Evolutionary conservation across 129 eudicot genomes (phyloP).

Genomic region (Artemisia argyi): DNA sequence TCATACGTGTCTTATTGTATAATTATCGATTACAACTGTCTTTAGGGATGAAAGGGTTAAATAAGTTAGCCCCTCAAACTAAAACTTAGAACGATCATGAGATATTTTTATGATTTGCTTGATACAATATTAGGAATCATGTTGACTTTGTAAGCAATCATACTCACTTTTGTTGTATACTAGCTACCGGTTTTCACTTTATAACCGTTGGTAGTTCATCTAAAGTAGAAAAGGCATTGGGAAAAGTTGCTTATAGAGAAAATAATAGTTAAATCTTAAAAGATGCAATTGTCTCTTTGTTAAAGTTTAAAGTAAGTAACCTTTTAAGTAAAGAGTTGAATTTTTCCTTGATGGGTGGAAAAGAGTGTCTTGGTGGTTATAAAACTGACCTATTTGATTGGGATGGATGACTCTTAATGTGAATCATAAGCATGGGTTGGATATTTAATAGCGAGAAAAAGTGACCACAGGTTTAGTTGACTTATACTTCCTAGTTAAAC

Average conservation of each 20-base stretch:
- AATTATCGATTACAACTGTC: no score
- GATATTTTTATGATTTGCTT: no score
- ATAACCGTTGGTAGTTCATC: no score
- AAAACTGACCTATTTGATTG: constrained; percentile 12
- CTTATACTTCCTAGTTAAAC: background rate
- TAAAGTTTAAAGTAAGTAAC: constrained; percentile 24
- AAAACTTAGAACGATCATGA: no score
- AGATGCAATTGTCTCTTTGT: background rate
- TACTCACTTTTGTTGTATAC: no score
- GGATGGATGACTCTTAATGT: constrained; percentile 7
- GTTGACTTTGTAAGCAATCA: no score
- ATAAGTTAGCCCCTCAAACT: no score
- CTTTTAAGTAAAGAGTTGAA: constrained; percentile 28
- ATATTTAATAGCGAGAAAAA: constrained; percentile 1
- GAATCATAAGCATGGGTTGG: constrained; percentile 11
- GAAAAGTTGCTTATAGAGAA: background rate
- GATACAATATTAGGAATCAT: no score
- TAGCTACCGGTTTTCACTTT: no score
- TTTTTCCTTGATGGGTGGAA: constrained; percentile 21
- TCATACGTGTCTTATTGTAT: no score
- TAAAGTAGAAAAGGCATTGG: background rate
- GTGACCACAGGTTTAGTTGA: constrained; percentile 21
- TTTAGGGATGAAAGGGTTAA: no score
- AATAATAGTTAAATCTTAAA: background rate
- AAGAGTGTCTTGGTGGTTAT: constrained; percentile 18